Base-by-base conservation (phyloP, 2,329 filamentous ascomycete genomes). In the Bisporella sp. region DNA sequence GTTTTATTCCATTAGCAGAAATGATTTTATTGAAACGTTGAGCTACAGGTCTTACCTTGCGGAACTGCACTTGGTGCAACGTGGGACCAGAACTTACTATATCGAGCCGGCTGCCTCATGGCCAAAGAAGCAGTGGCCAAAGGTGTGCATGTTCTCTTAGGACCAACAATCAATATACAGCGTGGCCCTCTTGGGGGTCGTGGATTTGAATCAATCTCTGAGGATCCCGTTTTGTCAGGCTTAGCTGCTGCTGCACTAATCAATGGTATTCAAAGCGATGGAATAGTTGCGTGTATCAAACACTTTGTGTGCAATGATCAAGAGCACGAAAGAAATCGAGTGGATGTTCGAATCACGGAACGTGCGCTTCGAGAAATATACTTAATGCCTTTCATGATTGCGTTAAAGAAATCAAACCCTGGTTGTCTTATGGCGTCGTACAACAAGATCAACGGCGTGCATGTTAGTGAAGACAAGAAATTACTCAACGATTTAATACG, bases 51-150 rank as follows among this genome's bases (percentile, higher is more conserved):
- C 52, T 62, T 74, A 6, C 71, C 72, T 2, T 72, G 69, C 51
- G 70, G 68, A 28, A 69, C 70, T 5, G 68, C 67, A 6, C 64
- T 74, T 5, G 85, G 79, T 28, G 81, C 83, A 4, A 85, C 85
- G 6, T 89, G 82, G 77, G 80, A 86, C 64, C 75, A 76, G 51
- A 68, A 73, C n/a, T 73, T 87, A 39, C 78, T 84, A 50, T 81
- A 80, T 61, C 70, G 73, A 43, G 79, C 82, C 32, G 85, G 85
- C 41, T 68, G 75, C 53, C 78, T 81, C 50, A 85, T 88, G 77
- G 85, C 81, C 9, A 68, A 74, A 47, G 85, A 89, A 63, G 78
- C 82, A 59, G 75, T 74, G 52, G 78, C 69, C 47, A 91, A 91
- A 68, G 84, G 83, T 47, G 77, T 13, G 9, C 78, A 82, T 60